These are phyloP conservation scores for Colletotrichum zoysiae DNA, from an alignment of 2,329 filamentous ascomycete species.

Conservation along the genomic window DNA sequence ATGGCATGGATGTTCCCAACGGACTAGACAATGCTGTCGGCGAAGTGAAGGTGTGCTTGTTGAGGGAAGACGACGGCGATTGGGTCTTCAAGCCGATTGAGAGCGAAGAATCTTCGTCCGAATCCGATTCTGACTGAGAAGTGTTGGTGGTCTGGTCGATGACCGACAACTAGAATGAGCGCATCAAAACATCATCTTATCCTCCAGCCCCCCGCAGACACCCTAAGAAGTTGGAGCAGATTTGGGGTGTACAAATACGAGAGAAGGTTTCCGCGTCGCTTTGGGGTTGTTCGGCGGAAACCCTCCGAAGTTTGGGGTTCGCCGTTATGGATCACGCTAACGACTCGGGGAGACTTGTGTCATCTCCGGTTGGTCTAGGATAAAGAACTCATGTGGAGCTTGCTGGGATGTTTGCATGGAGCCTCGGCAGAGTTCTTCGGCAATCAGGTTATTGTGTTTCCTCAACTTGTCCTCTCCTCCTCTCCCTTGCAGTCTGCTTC, in stretches of 20 bases:
- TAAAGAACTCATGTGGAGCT: conserved; percentile 30
- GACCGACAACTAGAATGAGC: background rate
- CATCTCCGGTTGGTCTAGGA: conserved; percentile 7
- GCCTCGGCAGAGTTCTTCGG: conserved; percentile 36
- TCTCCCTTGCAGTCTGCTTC: background rate
- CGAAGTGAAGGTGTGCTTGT: conserved; percentile 51
- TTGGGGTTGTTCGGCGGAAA: conserved; percentile 21
- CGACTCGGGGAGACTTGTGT: conserved; percentile 16
- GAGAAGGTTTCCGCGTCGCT: conserved; percentile 22
- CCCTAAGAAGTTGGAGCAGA: background rate
- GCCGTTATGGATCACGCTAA: conserved; percentile 18
- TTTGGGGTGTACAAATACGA: background rate
- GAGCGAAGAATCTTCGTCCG: conserved; percentile 34
- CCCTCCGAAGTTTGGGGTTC: conserved; percentile 5
- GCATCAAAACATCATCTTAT: conserved; percentile 10
- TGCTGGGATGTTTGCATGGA: conserved; percentile 7
- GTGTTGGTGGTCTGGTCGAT: background rate
- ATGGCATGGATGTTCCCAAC: conserved; percentile 53
- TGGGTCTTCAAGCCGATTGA: conserved; percentile 52
- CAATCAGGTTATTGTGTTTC: conserved; percentile 18
- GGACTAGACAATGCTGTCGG: conserved; percentile 52
- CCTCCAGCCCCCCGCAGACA: too few species aligned
- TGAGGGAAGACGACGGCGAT: conserved; percentile 50
- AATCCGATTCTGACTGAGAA: conserved; percentile 29
- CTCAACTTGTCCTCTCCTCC: conserved; percentile 10